phyloP scores from a whole-genome alignment of 2,329 filamentous ascomycete species.

The Xylogone sp. region DNA sequence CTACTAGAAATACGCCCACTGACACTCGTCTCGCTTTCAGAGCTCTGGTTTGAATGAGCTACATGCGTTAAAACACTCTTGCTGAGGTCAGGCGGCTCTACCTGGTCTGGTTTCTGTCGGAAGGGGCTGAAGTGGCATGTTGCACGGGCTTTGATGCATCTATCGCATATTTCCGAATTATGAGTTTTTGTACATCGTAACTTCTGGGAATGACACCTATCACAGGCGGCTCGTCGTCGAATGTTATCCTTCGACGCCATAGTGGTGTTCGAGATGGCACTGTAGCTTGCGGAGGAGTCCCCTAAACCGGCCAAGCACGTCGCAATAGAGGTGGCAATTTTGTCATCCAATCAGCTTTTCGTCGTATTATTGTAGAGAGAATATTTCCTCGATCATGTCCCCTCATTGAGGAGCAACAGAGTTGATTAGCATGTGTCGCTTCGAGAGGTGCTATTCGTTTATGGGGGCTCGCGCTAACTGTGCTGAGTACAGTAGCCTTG shows the following conservation, averaged over 20 bases:
- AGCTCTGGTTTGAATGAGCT: not conserved
- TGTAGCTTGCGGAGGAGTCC: not conserved
- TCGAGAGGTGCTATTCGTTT: too few species aligned
- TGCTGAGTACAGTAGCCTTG: too few species aligned
- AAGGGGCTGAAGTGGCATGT: constrained; percentile 41
- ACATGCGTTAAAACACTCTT: not conserved
- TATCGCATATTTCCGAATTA: constrained; percentile 32
- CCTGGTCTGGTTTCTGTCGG: constrained; percentile 16
- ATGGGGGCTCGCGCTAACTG: too few species aligned
- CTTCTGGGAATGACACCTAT: constrained; percentile 45
- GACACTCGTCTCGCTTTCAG: not conserved
- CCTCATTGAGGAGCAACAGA: too few species aligned
- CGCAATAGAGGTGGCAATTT: too few species aligned
- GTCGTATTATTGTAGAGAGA: too few species aligned
- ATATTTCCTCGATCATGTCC: too few species aligned
- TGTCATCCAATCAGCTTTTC: too few species aligned
- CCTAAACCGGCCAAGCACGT: too few species aligned
- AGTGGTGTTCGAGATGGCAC: not conserved
- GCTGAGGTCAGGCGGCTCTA: not conserved
- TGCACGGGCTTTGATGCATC: constrained; percentile 38
- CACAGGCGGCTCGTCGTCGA: constrained; percentile 30
- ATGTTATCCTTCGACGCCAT: constrained; percentile 10
- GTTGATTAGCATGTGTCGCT: too few species aligned
- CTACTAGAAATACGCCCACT: not conserved
- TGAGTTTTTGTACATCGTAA: constrained; percentile 39